Evolutionary conservation across 768 basidiomycete species (phyloP).

Genomic region (Phylloporus sp.): DNA sequence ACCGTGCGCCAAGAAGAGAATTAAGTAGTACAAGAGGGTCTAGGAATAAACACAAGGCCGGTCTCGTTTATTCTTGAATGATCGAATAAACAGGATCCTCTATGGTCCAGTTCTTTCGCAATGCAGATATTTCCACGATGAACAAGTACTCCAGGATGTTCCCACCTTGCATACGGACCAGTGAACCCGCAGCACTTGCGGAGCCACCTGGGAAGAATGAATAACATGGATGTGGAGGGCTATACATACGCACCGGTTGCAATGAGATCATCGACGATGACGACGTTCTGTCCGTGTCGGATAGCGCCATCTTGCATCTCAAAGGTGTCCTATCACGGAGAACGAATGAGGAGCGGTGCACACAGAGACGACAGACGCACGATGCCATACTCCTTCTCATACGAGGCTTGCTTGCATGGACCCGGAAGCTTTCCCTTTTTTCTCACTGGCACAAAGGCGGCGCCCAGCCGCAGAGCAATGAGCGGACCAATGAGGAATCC

Average conservation of each 20-base stretch:
- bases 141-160: slow-evolving; percentile 91
- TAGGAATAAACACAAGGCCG: slow-evolving; percentile 13
- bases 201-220: slow-evolving; percentile 65
- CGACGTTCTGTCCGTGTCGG: slow-evolving; percentile 71
- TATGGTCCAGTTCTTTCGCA: slow-evolving; percentile 69
- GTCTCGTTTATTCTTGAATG: slow-evolving; percentile 52
- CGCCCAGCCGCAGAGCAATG: slow-evolving; percentile 84
- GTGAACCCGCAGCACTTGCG: slow-evolving; percentile 86
- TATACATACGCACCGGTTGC: slow-evolving; percentile 69
- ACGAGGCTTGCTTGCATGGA: slow-evolving; percentile 62
- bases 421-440: slow-evolving; percentile 97
- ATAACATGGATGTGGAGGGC: neutral
- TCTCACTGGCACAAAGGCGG: slow-evolving; percentile 93
- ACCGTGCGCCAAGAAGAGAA: neutral
- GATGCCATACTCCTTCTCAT: slow-evolving; percentile 90
- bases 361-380: slow-evolving; percentile 39
- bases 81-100: slow-evolving; percentile 83
- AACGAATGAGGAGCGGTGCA: slow-evolving; percentile 1
- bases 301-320: slow-evolving; percentile 93
- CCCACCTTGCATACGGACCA: slow-evolving; percentile 78
- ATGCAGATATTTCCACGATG: slow-evolving; percentile 76
- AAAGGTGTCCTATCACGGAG: slow-evolving; percentile 69
- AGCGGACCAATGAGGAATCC: slow-evolving; percentile 95
- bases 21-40: slow-evolving; percentile 1
- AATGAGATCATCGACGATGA: slow-evolving; percentile 92